Base-by-base conservation (phyloP, 495 filamentous ascomycete species). In the Hypomontagnella submonticulosa region DNA sequence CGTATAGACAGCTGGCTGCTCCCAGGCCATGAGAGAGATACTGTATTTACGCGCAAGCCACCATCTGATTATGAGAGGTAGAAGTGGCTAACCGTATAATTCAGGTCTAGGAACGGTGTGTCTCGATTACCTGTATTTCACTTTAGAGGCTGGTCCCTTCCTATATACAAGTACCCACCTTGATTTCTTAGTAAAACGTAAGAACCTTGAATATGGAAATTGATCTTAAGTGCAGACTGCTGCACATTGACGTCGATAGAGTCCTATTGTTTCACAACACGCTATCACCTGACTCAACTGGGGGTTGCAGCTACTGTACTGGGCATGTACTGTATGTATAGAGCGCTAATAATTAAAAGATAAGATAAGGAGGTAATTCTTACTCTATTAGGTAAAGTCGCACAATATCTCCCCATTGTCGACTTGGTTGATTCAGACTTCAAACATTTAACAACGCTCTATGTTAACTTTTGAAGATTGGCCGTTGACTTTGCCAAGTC, bases 231-330 rank as follows among this genome's bases (percentile, higher is more conserved):
- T 36, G 11, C 5, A 36, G 33, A 11, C 11, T 34, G 46, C 41
- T 60, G 56, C 57, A 56, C 52, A 48, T 62, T 67, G 64, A 67
- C 64, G 64, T 67, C 64, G 64, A 62, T 20, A 33, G 64, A 52
- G 38, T 13, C 57, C 44, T 55, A 16, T 27, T 47, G 58, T 27
- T 27, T 27, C 23, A 27, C 23, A 27, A 27, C 23, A 27, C 23
- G 23, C 6, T 27, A 27, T 27, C 23, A 27, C 23, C 23, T 27
- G 23, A 27, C 23, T 27, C 3, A 27, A 27, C 23, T 27, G 6
- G 23, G 23, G 23, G 23, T n/a, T n/a, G n/a, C n/a, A n/a, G n/a
- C n/a, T n/a, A n/a, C n/a, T n/a, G n/a, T n/a, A 51, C 30, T 23
- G 36, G 12, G 48, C 16, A 36, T 11, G 11, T 49, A 16, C 15